These are phyloP conservation scores for Patellaria atrata DNA, from an alignment of 495 filamentous ascomycete genomes.

Conservation along the genomic window DNA sequence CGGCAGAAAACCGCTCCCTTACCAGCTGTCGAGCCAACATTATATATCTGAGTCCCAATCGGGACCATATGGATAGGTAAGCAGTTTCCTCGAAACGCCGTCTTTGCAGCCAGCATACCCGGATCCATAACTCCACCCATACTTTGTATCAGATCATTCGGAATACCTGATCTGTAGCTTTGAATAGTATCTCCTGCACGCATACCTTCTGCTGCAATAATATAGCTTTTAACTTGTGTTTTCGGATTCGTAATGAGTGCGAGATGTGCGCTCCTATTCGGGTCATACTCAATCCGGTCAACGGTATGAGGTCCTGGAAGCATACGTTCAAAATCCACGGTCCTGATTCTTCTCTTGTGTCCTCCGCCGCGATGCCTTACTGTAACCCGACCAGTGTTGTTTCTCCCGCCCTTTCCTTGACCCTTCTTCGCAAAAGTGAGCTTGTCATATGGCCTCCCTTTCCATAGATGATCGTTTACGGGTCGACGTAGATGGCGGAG, in stretches of 20 bases:
- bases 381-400: constrained; percentile 69
- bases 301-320: constrained; percentile 67
- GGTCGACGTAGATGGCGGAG: constrained; percentile 79
- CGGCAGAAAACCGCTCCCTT: constrained; percentile 80
- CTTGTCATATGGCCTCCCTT: constrained; percentile 66
- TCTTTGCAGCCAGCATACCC: constrained; percentile 87
- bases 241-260: constrained; percentile 63
- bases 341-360: constrained; percentile 77
- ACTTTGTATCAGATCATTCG: constrained; percentile 62
- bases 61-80: constrained; percentile 89
- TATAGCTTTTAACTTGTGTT: constrained; percentile 63
- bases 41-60: constrained; percentile 77
- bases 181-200: constrained; percentile 80
- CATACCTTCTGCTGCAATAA: constrained; percentile 85
- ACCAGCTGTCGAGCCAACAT: constrained; percentile 59
- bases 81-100: constrained; percentile 89
- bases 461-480: constrained; percentile 93
- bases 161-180: constrained; percentile 81
- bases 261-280: constrained; percentile 84
- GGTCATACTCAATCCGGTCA: constrained; percentile 91
- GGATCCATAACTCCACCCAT: constrained; percentile 89
- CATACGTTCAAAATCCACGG: constrained; percentile 69
- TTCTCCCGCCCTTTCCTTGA: constrained; percentile 81
- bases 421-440: constrained; percentile 86
- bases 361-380: constrained; percentile 86